These are phyloP conservation scores for Kurtzmaniella quercitrusa DNA, from an alignment of 1,139 yeast species.

Conservation along the genomic window DNA sequence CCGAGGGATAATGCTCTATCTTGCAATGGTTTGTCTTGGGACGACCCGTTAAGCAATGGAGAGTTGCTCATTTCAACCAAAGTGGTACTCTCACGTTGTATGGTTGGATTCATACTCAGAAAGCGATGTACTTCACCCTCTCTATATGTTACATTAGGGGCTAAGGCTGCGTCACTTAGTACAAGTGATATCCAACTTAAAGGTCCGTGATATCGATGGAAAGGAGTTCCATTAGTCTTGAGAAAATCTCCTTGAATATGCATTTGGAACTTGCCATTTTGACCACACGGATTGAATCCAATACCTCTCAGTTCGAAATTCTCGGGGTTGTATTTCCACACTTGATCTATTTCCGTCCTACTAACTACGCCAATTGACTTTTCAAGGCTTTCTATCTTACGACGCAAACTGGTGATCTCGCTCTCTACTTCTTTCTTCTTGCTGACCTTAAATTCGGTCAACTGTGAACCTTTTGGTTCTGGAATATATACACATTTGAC, in stretches of 20 bases:
- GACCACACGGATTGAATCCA: conserved; percentile 1
- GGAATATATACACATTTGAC: background rate
- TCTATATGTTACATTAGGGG: background rate
- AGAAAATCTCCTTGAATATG: conserved; percentile 1
- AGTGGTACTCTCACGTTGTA: background rate
- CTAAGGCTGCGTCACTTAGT: background rate
- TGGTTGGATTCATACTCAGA: background rate
- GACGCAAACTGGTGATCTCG: background rate
- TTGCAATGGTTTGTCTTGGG: background rate
- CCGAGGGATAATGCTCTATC: background rate
- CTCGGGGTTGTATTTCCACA: background rate
- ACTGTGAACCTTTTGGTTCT: background rate
- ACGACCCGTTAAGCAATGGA: background rate
- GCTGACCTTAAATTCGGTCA: background rate
- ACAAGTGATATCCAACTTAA: background rate
- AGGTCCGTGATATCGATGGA: background rate
- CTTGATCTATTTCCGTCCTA: background rate
- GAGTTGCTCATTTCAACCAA: background rate
- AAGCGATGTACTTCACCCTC: background rate
- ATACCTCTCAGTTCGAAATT: background rate
- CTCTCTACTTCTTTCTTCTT: background rate
- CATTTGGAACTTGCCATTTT: background rate
- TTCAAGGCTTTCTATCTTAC: background rate
- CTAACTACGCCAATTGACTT: background rate
- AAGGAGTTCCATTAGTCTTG: background rate